Evolutionary conservation across 345 rosid genomes (phyloP), one percentile per base, ranked within the genome.

Genomic region (Eutrema japonicum): DNA sequence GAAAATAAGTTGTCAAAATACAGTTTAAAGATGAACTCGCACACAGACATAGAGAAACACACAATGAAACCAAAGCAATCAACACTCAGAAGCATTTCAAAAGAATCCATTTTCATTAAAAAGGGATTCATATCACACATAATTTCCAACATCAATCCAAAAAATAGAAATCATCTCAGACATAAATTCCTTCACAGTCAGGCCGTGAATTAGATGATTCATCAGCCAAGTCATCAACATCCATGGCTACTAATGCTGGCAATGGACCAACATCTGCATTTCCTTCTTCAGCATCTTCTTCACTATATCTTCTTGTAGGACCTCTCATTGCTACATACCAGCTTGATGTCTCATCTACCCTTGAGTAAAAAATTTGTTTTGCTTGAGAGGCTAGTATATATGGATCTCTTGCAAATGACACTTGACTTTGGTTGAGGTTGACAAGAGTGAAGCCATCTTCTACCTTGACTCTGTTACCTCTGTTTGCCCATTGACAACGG

Each of bases 351-450:
- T 57, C 45, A 36, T 57, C 45, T 35, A 36, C 62, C 6, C 62
- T 36, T 2, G 62, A 57, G 36, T 57, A 57, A 57, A 57, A 57
- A 0, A 57, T 4, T 54, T 57, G 43, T 29, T 57, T 36, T 12
- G 43, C 30, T 57, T 57, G 43, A 8, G 62, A 57, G 29, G 62
- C 29, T 3, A 57, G 62, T 10, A 57, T 36, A 30, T 57, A 57
- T 35, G 62, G 62, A 6, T 30, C 62, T 4, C n/a, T 57, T 1
- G 43, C 43, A 36, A 36, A 36, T 7, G 62, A 10, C 3, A 36
- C 11, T 57, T 57, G 62, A 12, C 27, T 55, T 55, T 55, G 61
- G 61, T n/a, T 55, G 3, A 55, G 41, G 61, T 55, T 55, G 11
- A 55, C 61, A n/a, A 55, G 42, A 33, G 26, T 55, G 61, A 55